These are phyloP conservation scores for Lycium ferocissimum DNA, from an alignment of 257 asterid species.

Conservation along the genomic window DNA sequence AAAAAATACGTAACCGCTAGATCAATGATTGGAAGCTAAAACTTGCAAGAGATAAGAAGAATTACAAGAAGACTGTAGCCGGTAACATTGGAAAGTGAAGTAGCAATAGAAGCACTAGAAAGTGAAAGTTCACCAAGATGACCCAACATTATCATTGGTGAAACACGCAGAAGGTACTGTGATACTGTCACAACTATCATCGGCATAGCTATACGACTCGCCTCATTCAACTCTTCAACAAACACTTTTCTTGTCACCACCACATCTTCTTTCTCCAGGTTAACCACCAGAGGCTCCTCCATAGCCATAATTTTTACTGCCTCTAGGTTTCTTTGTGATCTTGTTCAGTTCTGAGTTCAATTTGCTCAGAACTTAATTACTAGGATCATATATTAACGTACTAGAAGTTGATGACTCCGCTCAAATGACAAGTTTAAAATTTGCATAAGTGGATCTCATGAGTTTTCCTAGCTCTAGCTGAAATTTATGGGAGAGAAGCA, in stretches of 20 bases:
- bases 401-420: no score
- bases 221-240: constrained; percentile 56
- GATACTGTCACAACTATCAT: constrained; percentile 65
- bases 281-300: constrained; percentile 36
- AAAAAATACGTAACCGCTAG: background rate
- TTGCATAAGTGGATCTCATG: no score
- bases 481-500: no score
- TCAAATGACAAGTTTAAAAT: no score
- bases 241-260: constrained; percentile 30
- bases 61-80: constrained; percentile 59
- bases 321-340: no score
- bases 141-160: constrained; percentile 69
- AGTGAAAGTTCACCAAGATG: constrained; percentile 60
- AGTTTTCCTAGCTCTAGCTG: no score
- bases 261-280: constrained; percentile 16
- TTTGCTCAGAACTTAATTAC: no score
- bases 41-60: background rate
- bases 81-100: constrained; percentile 63
- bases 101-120: constrained; percentile 65
- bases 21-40: background rate
- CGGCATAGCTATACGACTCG: constrained; percentile 63
- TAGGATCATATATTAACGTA: no score
- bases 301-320: background rate
- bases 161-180: constrained; percentile 57
- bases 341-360: no score